These are phyloP conservation scores for Solanum bulbocastanum DNA, from an alignment of 257 asterid species.

Conservation along the genomic window DNA sequence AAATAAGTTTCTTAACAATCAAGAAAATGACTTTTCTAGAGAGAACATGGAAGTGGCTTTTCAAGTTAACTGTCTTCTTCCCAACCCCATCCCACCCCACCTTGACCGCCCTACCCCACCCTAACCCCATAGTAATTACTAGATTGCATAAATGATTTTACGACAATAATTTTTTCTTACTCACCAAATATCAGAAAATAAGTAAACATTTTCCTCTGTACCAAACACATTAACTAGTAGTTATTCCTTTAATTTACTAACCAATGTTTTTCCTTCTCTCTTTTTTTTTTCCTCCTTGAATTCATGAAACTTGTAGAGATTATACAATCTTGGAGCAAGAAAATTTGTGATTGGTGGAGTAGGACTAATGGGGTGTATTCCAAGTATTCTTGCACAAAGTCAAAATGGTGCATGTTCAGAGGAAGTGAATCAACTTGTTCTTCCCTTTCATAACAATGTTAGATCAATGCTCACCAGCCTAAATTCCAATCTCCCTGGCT, in stretches of 20 bases:
- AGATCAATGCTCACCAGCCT: conserved; percentile 60
- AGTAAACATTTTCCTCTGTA: not conserved
- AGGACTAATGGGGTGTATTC: conserved; percentile 86
- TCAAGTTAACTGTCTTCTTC: not conserved
- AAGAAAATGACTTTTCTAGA: not conserved
- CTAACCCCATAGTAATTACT: too few relatives aligned
- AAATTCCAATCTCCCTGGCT: conserved; percentile 49
- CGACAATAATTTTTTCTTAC: not conserved
- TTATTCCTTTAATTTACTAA: not conserved
- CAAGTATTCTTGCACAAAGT: conserved; percentile 71
- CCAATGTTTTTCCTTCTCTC: not conserved
- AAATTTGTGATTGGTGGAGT: conserved; percentile 74
- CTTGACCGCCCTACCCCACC: too few relatives aligned
- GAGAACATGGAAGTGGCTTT: not conserved
- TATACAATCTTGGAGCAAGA: conserved; percentile 89
- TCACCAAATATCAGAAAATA: too few relatives aligned
- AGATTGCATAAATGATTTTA: too few relatives aligned
- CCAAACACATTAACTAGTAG: not conserved
- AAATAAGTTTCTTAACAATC: not conserved
- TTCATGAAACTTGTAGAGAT: conserved; percentile 27
- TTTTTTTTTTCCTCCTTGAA: not conserved
- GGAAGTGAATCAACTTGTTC: conserved; percentile 46
- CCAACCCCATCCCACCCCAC: not conserved
- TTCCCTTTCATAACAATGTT: conserved; percentile 54
- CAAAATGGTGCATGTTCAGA: conserved; percentile 43